Base-by-base conservation (phyloP, 2,329 filamentous ascomycete species). In the Colletotrichum incanum region DNA sequence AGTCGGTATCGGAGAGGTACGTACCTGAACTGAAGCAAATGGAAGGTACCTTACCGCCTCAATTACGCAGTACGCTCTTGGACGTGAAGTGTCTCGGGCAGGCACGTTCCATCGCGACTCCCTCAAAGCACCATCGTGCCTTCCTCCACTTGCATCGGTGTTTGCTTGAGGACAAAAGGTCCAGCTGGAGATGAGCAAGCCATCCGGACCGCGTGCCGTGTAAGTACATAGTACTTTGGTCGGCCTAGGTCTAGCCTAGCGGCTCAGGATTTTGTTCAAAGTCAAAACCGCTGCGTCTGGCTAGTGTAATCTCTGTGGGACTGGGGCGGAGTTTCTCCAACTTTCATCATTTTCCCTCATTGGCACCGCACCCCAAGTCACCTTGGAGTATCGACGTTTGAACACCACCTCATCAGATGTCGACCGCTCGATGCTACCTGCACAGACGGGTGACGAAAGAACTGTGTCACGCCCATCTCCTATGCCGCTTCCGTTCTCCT, bases 161-260 rank as follows among this genome's bases (percentile, higher is more conserved):
- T 55, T 31, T 14, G n/a, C 43, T 18, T 34, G 28, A 28, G 31
- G 5, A 49, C 34, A n/a, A 5, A 45, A 34, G 26, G 41, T 4
- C 23, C 41, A 16, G 7, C 28, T 47, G 20, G 58, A 49, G 28
- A 49, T 34, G 41, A 61, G 23, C 20, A 61, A 49, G 34, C 34
- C 20, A 49, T 37, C 43, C 28, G 59, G 43, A 49, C 43, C 43
- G 23, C 34, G 23, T 49, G 12, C 20, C 50, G 39, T 58, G 31
- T 23, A 49, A 41, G 16, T 47, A 65, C 34, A n/a, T 31, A 41
- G 16, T 47, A 65, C 34, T 28, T 31, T 14, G n/a, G 20, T 58
- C 39, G 26, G 55, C 39, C 58, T 65, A 58, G 52, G 67, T 23
- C 52, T n/a, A n/a, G n/a, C n/a, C 28, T 59, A 69, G 67, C 64